Evolutionary conservation across 2,329 filamentous ascomycete species (phyloP), one percentile per base, ranked within the genome.

Genomic region (Fusarium ramigenum): DNA sequence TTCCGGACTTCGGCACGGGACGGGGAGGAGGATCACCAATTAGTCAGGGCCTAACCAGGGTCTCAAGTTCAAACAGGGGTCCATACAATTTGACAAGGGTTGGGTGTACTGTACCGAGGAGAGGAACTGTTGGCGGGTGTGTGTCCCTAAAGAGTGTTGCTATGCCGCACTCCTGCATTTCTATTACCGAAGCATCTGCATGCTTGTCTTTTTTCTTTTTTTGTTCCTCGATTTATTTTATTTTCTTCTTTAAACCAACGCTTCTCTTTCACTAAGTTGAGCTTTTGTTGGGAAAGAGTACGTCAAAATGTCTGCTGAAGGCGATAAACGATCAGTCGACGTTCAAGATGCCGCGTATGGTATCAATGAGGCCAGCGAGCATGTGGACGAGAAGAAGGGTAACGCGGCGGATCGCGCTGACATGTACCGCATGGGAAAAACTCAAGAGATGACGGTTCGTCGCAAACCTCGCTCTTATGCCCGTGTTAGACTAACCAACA

Each of bases 371-470:
- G 4, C 49, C 18, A 37, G 16, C 14, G 34, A 60, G 3, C 49
- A 69, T 70, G 61, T 75, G 5, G 72, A 76, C n/a, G 72, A 70
- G 43, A 76, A 66, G 42, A 74, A 53, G n/a, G 74, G 74, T 10
- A 76, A 63, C 9, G 57, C 63, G 28, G 74, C 66, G 21, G 74
- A 76, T 47, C 74, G 74, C 43, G 72, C 67, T 18, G 74, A 76
- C 44, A 76, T 76, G 74, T 75, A 76, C 25, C 74, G 74, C 1
- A 75, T 76, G 64, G 74, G 74, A 4, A 76, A 76, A 5, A 39
- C 28, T 2, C 74, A 76, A 36, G 74, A 76, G n/a, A 68, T 76
- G 74, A 76, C 50, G 58, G 74, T 77, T 59, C 10, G 75, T 75
- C 8, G 11, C 16, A 10, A 4, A 12, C 2, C 4, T 25, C 2